A percentile compares a stretch with the other conserved stretches of the same genome.
Evolutionary conservation across 345 rosid species (phyloP).

Genomic region (Raphanus sativus): DNA sequence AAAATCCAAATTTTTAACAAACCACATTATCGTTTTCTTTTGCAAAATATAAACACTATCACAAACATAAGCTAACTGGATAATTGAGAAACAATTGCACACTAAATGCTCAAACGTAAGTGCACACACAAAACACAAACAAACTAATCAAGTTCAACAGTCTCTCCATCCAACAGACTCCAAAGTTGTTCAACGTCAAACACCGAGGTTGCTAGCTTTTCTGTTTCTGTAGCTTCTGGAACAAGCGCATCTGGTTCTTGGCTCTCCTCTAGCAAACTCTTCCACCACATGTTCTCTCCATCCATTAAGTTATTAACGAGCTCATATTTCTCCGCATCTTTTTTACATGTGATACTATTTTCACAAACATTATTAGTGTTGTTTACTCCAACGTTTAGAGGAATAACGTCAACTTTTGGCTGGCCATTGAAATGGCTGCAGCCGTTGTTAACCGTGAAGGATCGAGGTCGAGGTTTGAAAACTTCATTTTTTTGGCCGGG

Average conservation of each 20-base stretch:
- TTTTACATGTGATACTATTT: conserved; percentile 11
- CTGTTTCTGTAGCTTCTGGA: not conserved
- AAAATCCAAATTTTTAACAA: not conserved
- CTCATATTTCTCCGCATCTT: conserved; percentile 9
- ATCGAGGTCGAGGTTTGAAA: conserved; percentile 39
- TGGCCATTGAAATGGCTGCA: not conserved
- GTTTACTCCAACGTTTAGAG: not conserved
- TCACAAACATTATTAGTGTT: not conserved
- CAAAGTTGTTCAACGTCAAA: conserved; percentile 38
- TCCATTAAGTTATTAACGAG: not conserved
- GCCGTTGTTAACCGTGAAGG: conserved; percentile 1
- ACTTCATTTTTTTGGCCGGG: conserved; percentile 19
- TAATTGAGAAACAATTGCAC: not conserved
- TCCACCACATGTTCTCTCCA: conserved; percentile 32
- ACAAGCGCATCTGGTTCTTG: not conserved
- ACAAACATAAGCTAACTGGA: not conserved
- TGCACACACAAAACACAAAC: not conserved
- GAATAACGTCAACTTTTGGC: not conserved
- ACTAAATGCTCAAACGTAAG: not conserved
- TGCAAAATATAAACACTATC: not conserved
- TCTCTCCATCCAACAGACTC: conserved; percentile 23
- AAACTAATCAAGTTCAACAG: conserved; percentile 19
- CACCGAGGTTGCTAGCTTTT: not conserved
- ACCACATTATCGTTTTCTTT: not conserved
- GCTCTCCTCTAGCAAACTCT: conserved; percentile 22